Percentiles rank a stretch among this genome's conserved stretches.
Conservation (phyloP, 208 protist genomes). For the Trypanosoma melophagium region DNA sequence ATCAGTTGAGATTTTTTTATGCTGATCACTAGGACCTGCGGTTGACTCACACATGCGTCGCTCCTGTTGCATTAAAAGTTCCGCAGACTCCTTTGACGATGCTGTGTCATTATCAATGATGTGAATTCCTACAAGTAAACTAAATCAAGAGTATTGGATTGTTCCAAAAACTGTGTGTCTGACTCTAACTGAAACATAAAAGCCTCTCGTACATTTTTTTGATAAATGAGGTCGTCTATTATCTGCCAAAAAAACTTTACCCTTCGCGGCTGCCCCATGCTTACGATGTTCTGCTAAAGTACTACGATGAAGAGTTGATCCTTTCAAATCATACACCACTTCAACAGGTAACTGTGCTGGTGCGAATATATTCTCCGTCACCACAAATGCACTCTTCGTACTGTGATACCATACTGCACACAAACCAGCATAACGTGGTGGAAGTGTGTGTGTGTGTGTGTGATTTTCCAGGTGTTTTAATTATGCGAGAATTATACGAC, state of each 20-base stretch:
- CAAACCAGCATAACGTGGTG: slow-evolving; percentile 32
- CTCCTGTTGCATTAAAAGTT: slow-evolving; percentile 6
- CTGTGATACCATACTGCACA: slow-evolving; percentile 12
- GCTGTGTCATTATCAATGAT: neutral
- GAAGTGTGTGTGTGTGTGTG: slow-evolving; percentile 27
- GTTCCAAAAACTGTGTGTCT: slow-evolving; percentile 27
- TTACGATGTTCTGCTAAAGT: slow-evolving; percentile 25
- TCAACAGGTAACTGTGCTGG: slow-evolving; percentile 17
- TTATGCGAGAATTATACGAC: slow-evolving; percentile 41
- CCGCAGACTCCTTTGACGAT: neutral
- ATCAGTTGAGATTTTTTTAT: neutral
- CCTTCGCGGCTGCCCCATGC: slow-evolving; percentile 30
- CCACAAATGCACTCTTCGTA: slow-evolving; percentile 23
- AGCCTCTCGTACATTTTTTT: slow-evolving; percentile 8
- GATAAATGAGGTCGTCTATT: slow-evolving; percentile 17
- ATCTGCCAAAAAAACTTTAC: slow-evolving; percentile 30
- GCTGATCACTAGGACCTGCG: neutral
- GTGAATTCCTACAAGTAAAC: slow-evolving; percentile 39
- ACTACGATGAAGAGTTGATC: slow-evolving; percentile 29
- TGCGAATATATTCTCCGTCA: slow-evolving; percentile 29
- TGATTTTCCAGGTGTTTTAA: slow-evolving; percentile 28
- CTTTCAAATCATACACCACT: slow-evolving; percentile 38
- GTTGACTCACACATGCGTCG: neutral
- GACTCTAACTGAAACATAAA: slow-evolving; percentile 28
- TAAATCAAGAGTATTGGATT: slow-evolving; percentile 32